Evolutionary conservation across 2,329 filamentous ascomycete species (phyloP).

Genomic region (Botrytis fabae): DNA sequence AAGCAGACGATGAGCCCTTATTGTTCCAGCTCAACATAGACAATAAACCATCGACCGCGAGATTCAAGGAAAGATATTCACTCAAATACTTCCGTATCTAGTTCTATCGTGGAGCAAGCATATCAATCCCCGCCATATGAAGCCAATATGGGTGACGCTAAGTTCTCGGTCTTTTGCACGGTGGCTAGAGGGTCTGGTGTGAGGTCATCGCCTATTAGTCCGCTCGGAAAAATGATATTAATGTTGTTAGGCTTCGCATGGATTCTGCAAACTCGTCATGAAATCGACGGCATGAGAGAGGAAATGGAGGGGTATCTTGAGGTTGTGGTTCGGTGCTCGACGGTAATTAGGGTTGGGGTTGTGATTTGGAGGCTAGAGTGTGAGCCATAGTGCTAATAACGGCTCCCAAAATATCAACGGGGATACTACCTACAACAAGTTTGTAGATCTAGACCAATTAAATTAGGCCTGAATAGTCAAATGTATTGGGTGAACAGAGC

Average conservation of each 20-base stretch:
- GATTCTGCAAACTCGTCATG: constrained; percentile 43
- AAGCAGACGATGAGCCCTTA: background rate
- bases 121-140: background rate
- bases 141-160: background rate
- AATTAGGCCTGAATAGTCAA: background rate
- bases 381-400: background rate
- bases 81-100: background rate
- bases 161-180: fast-evolving
- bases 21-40: background rate
- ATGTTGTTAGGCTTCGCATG: background rate
- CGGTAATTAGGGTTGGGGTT: constrained; percentile 15
- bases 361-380: constrained; percentile 44
- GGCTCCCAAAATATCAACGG: background rate
- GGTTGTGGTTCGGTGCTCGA: constrained; percentile 35
- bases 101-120: background rate
- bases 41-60: background rate
- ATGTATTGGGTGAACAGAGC: background rate
- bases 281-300: constrained; percentile 69
- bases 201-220: background rate
- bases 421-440: background rate
- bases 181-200: background rate
- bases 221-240: background rate
- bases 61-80: background rate
- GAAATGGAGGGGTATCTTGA: constrained; percentile 72
- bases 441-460: background rate